Evolutionary conservation across 495 filamentous ascomycete genomes (phyloP).

Genomic region (Neurospora sp.): DNA sequence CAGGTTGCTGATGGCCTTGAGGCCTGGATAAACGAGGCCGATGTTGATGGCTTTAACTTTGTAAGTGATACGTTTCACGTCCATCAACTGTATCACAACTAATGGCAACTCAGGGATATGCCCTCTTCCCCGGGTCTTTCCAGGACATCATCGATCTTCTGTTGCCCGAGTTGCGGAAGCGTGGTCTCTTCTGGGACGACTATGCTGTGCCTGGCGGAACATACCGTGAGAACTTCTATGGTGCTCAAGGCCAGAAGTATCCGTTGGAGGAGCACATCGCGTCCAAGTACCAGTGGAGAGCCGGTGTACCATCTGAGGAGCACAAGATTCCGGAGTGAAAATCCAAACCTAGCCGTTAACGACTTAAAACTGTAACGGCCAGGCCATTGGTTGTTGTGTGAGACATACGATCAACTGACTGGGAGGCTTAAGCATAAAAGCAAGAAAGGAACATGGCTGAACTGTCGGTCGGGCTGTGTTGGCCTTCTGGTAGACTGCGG

Average conservation of each 20-base stretch:
- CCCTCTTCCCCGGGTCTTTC: constrained; percentile 51
- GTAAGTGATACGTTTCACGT: constrained; percentile 9
- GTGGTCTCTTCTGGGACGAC: constrained; percentile 45
- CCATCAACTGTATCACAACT: background rate
- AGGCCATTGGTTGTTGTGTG: too few relatives aligned
- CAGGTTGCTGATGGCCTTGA: constrained; percentile 42
- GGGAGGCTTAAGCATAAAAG: too few relatives aligned
- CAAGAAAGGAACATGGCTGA: too few relatives aligned
- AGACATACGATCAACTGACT: too few relatives aligned
- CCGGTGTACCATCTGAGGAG: constrained; percentile 21
- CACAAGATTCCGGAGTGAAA: constrained; percentile 14
- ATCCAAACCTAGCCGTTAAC: too few relatives aligned
- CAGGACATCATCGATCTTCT: constrained; percentile 52
- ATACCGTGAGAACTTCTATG: constrained; percentile 41
- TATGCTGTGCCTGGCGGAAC: constrained; percentile 39
- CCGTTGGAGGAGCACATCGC: constrained; percentile 25
- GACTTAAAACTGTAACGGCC: too few relatives aligned
- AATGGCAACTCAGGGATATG: constrained; percentile 36
- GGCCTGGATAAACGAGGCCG: constrained; percentile 35
- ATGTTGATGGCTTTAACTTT: constrained; percentile 45
- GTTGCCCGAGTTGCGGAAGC: constrained; percentile 45
- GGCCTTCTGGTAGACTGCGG: too few relatives aligned
- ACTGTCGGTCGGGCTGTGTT: too few relatives aligned
- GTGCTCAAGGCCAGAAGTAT: constrained; percentile 19
- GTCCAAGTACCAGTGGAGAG: constrained; percentile 25